Evolutionary conservation across 768 basidiomycete species (phyloP), one percentile per base, ranked within the genome.

Genomic region (Infundibulicybe gibba): DNA sequence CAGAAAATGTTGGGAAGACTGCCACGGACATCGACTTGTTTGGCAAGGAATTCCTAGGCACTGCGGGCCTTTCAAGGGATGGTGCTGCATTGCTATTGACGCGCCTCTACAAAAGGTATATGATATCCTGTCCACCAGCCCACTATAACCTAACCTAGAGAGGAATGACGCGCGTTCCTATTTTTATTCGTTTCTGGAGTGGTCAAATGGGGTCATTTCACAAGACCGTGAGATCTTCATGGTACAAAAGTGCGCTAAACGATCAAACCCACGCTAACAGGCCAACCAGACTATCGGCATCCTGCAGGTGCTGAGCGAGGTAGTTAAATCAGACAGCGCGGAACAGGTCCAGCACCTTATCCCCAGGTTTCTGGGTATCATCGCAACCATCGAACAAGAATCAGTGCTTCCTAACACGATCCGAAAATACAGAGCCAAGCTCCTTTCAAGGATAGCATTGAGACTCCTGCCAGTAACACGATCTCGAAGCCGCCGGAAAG

Each of bases 41-140:
- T 3, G 86, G 79, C 0, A 86, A 77, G 55, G 55, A 55, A 4
- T 77, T 81, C 55, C 70, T 94, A 8, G 62, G 62, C 3, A 80
- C 74, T 37, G 80, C 90, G 11, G 94, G 95, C 0, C 69, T 94
- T 47, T 94, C 97, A 59, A 78, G 92, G 6, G 89, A 93, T 37
- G 86, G 80, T 30, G 89, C 91, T 25, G 86, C 87, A 0, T 61
- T 90, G 9, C 67, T 95, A n/a, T 73, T 97, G 5, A 83, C 93
- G 2, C 76, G 85, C 33, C 68, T 94, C 25, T 97, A 89, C 60
- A 82, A 81, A 55, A 82, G 94, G 85, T 87, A 64, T 35, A 64
- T 35, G 79, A 31, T n/a, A 57, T 25, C 31, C 55, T 32, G 19
- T 47, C 33, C 39, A 12, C 25, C 3, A 5, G 3, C 32, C 15